Base-by-base conservation (phyloP, 2,329 filamentous ascomycete species). In the Nemania abortiva region DNA sequence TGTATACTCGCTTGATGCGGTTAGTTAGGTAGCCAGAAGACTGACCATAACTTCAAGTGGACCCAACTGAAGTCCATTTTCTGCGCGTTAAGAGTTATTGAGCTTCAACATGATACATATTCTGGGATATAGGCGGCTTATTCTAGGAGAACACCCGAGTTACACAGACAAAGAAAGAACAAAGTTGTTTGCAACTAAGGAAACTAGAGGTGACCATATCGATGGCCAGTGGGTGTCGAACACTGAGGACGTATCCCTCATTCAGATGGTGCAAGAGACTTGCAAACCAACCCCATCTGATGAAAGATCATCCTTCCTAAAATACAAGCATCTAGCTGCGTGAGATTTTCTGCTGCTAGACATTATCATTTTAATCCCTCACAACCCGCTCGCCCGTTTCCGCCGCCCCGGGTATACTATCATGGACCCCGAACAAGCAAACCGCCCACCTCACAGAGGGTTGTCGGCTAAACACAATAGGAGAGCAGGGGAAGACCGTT, bases 301-400 rank as follows among this genome's bases (percentile, higher is more conserved):
- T 47, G 60, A 72, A 72, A 70, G 64, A 73, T 68, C 37, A 52
- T 68, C 74, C 72, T 74, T 76, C 74, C 73, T 79, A 79, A 76
- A 79, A 78, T 79, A 79, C 77, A 79, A 70, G 69, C 75, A 74
- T 79, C 76, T 79, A 78, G 74, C 74, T 71, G 72, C 69, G 65
- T 70, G 64, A 53, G 68, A 62, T 68, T 59, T 73, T 72, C 64
- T 72, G 73, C 73, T 73, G 72, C 76, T 74, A 69, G 66, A 70
- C 69, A 75, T 77, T 73, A 74, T 72, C 74, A 70, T 75, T 73
- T 74, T 63, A 69, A 66, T 74, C 72, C 70, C 70, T 69, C 70
- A 74, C 73, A 68, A 75, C 72, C 72, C 70, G 72, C 74, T 72
- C 69, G 62, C 63, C 70, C 70, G 66, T 73, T 74, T 73, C 74